Evolutionary conservation across 768 basidiomycete species (phyloP), one percentile per base, ranked within the genome.

Genomic region (Hebeloma cylindrosporum): DNA sequence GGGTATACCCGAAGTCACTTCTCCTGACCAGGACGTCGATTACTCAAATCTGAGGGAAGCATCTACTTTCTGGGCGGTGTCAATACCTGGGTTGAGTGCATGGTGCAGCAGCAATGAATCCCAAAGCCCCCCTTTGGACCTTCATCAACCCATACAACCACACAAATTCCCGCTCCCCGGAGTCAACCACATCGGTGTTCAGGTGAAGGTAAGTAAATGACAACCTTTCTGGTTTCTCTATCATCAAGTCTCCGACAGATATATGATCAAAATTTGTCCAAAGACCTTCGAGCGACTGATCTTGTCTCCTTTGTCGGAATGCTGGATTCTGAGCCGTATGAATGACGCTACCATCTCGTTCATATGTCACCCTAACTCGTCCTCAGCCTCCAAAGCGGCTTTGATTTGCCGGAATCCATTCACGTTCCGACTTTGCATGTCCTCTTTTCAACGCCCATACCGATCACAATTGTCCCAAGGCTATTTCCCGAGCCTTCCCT

Each of bases 271-370:
- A 47, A 59, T n/a, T 52, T 61, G 14, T 58, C 68, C 1, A 72
- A 79, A 16, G 58, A 65, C 0, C 64, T 85, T 36, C 82, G 78
- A 51, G 62, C 81, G 11, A 82, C 86, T 0, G 81, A 88, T 43
- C 43, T 88, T 5, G 64, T 72, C 11, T 83, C 75, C 5, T 88
- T 92, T 53, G 75, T 91, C 33, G 89, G 89, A 4, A 82, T 90
- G n/a, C 60, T 84, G 13, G 74, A 80, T 0, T 72, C 70, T 41
- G 88, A 90, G 53, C 63, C 72, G 85, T 85, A 62, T 75, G 14
- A 21, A 18, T 9, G 11, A n/a, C 20, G 37, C n/a, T 48, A 16
- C 40, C 35, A 18, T 16, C 26, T 10, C 17, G 33, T 42, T 52
- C 57, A 40, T 60, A 29, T 29, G n/a, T 13, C 30, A 22, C 16